These are phyloP conservation scores for Pyrus bretschneideri DNA, from an alignment of 306 rosid species.

Conservation along the genomic window DNA sequence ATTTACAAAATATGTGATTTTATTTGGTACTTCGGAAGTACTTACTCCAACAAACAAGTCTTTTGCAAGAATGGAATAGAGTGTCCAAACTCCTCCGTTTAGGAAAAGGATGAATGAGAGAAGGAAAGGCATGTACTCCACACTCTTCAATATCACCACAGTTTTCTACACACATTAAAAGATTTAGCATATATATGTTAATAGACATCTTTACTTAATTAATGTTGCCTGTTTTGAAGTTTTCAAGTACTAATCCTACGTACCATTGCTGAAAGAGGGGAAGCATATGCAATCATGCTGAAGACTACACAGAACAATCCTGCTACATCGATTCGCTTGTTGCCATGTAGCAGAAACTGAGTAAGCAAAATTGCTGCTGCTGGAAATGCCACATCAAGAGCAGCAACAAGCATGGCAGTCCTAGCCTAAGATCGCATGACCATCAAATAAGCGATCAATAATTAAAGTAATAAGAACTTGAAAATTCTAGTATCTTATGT, in stretches of 20 bases:
- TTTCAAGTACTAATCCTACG: no score
- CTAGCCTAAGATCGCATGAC: constrained; percentile 3
- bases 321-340: constrained; percentile 19
- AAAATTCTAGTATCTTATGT: no score
- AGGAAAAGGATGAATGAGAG: constrained; percentile 25
- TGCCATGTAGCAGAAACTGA: constrained; percentile 17
- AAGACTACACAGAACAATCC: constrained; percentile 15
- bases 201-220: not conserved
- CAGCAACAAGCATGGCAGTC: constrained; percentile 24
- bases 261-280: constrained; percentile 34
- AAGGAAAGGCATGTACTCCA: constrained; percentile 32
- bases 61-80: constrained; percentile 21
- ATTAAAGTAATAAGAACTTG: not conserved
- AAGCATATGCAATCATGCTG: constrained; percentile 32
- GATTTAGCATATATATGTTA: not conserved
- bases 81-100: constrained; percentile 31
- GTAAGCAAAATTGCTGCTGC: constrained; percentile 20
- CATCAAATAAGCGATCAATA: not conserved
- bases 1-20: not conserved
- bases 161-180: constrained; percentile 12
- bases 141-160: constrained; percentile 21
- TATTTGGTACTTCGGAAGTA: not conserved
- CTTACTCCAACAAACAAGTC: constrained; percentile 34
- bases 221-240: not conserved
- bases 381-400: constrained; percentile 21